phyloP scores from a whole-genome alignment of 2,329 filamentous ascomycete species.

The Parafenestella ontariensis region DNA sequence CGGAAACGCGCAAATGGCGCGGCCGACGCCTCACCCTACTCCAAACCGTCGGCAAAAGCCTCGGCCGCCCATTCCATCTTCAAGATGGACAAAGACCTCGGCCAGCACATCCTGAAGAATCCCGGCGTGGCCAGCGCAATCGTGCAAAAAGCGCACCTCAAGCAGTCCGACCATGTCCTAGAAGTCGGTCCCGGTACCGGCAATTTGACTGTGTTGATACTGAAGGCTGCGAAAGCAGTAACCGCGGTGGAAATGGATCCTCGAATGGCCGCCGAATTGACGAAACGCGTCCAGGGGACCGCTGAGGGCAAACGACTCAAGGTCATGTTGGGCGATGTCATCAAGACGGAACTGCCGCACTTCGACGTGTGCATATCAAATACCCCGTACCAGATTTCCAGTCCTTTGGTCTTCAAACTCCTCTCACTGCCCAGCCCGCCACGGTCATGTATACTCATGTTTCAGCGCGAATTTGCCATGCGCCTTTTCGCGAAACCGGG shows the following conservation, averaged over 20 bases:
- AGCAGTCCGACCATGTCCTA: slow-evolving; percentile 85
- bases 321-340: slow-evolving; percentile 88
- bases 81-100: slow-evolving; percentile 94
- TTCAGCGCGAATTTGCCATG: slow-evolving; percentile 93
- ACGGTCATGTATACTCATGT: slow-evolving; percentile 88
- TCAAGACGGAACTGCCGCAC: slow-evolving; percentile 79
- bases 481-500: slow-evolving; percentile 86
- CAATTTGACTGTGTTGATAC: slow-evolving; percentile 86
- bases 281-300: slow-evolving; percentile 90
- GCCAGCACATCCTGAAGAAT: slow-evolving; percentile 92
- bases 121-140: slow-evolving; percentile 83
- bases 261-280: slow-evolving; percentile 94
- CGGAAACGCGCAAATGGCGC: slow-evolving; percentile 43
- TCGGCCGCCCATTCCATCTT: slow-evolving; percentile 80
- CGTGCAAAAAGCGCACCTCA: slow-evolving; percentile 85
- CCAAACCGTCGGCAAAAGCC: slow-evolving; percentile 56
- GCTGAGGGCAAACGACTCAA: slow-evolving; percentile 80
- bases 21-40: slow-evolving; percentile 53
- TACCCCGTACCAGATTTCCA: slow-evolving; percentile 82
- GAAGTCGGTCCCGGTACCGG: slow-evolving; percentile 92
- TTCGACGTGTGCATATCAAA: slow-evolving; percentile 85
- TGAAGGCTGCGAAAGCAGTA: slow-evolving; percentile 83
- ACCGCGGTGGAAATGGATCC: slow-evolving; percentile 94
- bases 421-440: slow-evolving; percentile 83
- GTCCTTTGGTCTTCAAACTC: slow-evolving; percentile 89